These are phyloP conservation scores for Hymenoscyphus albidus DNA, from an alignment of 2,329 filamentous ascomycete species.

Conservation along the genomic window DNA sequence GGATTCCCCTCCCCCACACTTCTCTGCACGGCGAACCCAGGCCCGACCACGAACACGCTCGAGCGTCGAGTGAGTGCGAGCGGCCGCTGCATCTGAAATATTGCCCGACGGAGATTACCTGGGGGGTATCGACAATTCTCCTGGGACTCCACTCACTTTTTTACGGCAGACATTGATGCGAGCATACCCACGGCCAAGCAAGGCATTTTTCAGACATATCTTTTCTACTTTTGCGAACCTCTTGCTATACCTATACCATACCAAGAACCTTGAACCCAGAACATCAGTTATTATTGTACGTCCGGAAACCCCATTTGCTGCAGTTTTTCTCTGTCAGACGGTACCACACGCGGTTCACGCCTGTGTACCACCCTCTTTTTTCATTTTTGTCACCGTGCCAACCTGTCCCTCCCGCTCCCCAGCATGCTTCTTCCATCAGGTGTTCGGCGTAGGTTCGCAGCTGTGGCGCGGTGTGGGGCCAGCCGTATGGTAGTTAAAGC, in stretches of 20 bases:
- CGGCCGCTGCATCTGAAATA: background rate
- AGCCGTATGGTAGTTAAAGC: background rate
- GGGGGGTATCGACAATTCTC: constrained; percentile 2
- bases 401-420: background rate
- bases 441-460: constrained; percentile 7
- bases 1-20: constrained; percentile 9
- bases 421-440: constrained; percentile 5
- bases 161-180: background rate
- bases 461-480: background rate
- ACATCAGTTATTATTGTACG: constrained; percentile 5
- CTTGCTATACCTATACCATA: background rate
- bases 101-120: constrained; percentile 7
- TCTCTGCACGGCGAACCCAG: constrained; percentile 1
- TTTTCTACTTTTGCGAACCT: background rate
- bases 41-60: constrained; percentile 4
- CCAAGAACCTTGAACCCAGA: background rate
- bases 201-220: background rate
- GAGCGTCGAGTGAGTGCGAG: background rate
- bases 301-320: background rate
- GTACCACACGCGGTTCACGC: background rate
- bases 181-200: background rate
- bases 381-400: background rate
- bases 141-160: background rate
- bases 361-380: background rate
- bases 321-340: background rate